A percentile compares a stretch with the other conserved stretches of the same genome.
phyloP scores from a whole-genome alignment of 2,329 filamentous ascomycete genomes.

The Colletotrichum sansevieriae region DNA sequence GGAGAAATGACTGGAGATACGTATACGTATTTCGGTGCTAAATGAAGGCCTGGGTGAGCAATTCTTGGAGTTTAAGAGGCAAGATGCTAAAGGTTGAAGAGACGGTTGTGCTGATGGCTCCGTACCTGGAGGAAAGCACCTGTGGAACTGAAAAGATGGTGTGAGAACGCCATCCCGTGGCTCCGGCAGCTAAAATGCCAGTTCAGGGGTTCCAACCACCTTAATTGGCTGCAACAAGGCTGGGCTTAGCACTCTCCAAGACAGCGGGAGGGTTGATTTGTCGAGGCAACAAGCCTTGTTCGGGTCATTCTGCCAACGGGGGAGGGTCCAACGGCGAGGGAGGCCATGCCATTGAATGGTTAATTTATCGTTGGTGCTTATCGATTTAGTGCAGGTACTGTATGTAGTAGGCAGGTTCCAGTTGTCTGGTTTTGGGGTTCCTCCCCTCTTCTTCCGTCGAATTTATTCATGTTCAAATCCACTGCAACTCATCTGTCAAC shows the following conservation, averaged over 20 bases:
- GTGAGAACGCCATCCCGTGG: constrained; percentile 32
- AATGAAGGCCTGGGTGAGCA: no score
- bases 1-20: background rate
- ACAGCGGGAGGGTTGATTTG: constrained; percentile 34
- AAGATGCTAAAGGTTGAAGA: constrained; percentile 23
- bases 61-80: no score
- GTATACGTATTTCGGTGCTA: no score
- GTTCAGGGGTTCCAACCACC: constrained; percentile 31
- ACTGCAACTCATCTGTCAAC: background rate
- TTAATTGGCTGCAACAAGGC: constrained; percentile 38
- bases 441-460: no score
- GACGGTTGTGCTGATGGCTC: constrained; percentile 21
- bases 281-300: constrained; percentile 27
- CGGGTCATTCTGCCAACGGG: constrained; percentile 11
- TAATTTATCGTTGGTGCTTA: constrained; percentile 16
- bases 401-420: background rate
- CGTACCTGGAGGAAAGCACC: background rate
- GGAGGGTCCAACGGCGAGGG: constrained; percentile 1
- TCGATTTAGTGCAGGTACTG: background rate
- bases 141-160: background rate
- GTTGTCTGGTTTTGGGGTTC: background rate
- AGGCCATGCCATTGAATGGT: constrained; percentile 14
- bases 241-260: constrained; percentile 36
- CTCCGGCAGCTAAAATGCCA: constrained; percentile 38
- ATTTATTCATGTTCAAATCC: no score